Base-by-base conservation (phyloP, 345 rosid genomes). In the Garcia nutans region DNA sequence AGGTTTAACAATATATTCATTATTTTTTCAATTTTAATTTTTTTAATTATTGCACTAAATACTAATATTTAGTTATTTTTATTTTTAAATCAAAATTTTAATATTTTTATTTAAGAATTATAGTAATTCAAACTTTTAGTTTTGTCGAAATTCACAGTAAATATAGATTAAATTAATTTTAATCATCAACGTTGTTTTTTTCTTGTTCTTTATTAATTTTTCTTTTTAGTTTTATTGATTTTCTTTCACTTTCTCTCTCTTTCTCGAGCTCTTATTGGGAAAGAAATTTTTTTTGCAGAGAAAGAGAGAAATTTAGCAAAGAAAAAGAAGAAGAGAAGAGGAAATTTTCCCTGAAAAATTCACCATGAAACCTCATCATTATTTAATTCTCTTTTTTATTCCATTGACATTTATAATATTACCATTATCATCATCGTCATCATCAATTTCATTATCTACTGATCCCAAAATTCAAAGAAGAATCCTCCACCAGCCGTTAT, bases 401-500 rank as follows among this genome's bases (percentile, higher is more conserved):
- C 50, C 66, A 3, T 58, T 55, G 37, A 2, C 50, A 61, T 17
- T 79, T 26, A 26, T 59, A 11, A 12, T 57, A 0, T 20, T 72
- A 1, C 20, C 59, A 41, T 57, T 85, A 2, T 49, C 70, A 8
- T 59, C 76, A 65, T 72, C 76, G 61, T 72, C 22, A 63, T 74
- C 57, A 45, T 31, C n/a, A 52, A 31, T 59, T 54, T 50, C 20
- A 47, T 7, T 75, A 47, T 7, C 49, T 65, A 63, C 45, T 41
- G 56, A 15, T 19, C 42, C 50, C 80, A 44, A 58, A 71, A 31
- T 64, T 78, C 84, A 76, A 66, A 83, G 98, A 23, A 85, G 98
- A 81, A 81, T 94, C 78, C 90, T 94, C 42, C 98, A 94, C 76
- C 97, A 94, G 82, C 98, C 98, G 55, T 77, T 94, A 72, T 92